These are phyloP conservation scores for Naganishia friedmannii DNA, from an alignment of 768 basidiomycete species.

Conservation along the genomic window DNA sequence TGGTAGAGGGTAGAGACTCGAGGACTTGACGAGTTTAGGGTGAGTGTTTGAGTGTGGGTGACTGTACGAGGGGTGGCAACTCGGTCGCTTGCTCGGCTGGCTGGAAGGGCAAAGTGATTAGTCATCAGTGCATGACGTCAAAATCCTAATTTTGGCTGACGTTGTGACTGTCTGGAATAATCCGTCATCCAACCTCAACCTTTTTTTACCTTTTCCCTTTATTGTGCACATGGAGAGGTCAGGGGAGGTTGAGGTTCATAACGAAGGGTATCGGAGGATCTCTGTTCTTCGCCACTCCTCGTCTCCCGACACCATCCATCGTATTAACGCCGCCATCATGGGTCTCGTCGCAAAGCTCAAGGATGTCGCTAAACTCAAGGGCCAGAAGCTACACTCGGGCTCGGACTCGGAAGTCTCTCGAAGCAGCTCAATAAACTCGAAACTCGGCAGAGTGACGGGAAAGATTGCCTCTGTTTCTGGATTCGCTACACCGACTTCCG, in stretches of 20 bases:
- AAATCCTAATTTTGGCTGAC: not conserved
- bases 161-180: slow-evolving; percentile 1
- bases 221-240: not conserved
- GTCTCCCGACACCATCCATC: not conserved
- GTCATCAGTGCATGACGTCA: not conserved
- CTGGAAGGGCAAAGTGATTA: not conserved
- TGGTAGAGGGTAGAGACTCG: too few relatives aligned
- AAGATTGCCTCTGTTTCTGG: slow-evolving; percentile 5
- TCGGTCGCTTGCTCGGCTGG: not conserved
- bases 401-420: slow-evolving; percentile 10
- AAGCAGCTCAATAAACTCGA: not conserved
- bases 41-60: too few relatives aligned
- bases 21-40: too few relatives aligned
- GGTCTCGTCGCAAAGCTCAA: slow-evolving; percentile 23
- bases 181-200: too few relatives aligned
- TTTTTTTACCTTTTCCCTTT: not conserved
- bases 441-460: not conserved
- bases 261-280: not conserved
- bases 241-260: not conserved
- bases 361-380: slow-evolving; percentile 17
- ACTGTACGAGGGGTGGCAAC: not conserved
- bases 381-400: slow-evolving; percentile 10
- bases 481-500: not conserved
- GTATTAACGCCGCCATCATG: not conserved
- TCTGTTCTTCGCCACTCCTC: not conserved